Evolutionary conservation across 495 filamentous ascomycete genomes (phyloP).

Genomic region (Elasticomyces elasticus): DNA sequence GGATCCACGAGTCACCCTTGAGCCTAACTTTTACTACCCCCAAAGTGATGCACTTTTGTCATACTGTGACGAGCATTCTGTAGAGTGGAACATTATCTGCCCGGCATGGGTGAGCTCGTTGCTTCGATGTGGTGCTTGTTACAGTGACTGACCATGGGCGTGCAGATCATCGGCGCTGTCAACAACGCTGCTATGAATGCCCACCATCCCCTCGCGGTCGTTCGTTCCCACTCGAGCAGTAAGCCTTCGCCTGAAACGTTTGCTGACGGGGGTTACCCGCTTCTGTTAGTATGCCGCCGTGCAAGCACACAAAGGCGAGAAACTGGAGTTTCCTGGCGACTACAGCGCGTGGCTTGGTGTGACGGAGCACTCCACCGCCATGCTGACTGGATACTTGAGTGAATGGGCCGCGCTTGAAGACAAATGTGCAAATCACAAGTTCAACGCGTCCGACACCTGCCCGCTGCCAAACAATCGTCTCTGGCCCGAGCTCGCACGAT

Average conservation of each 20-base stretch:
- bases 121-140: too few relatives aligned
- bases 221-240: too few relatives aligned
- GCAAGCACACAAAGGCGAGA: conserved; percentile 30
- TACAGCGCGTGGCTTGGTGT: conserved; percentile 33
- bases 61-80: conserved; percentile 27
- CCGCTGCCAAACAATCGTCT: conserved; percentile 37
- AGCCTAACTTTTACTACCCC: conserved; percentile 44
- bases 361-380: conserved; percentile 31
- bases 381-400: conserved; percentile 37
- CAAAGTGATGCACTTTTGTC: conserved; percentile 39
- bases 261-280: too few relatives aligned
- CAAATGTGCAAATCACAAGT: conserved; percentile 33
- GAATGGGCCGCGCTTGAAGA: conserved; percentile 42
- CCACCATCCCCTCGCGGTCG: conserved; percentile 3
- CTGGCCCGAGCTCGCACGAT: conserved; percentile 38
- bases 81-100: conserved; percentile 28
- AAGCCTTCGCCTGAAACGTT: conserved; percentile 37
- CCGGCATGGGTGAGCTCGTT: conserved; percentile 14
- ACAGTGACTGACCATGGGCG: conserved; percentile 19
- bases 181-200: conserved; percentile 35
- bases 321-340: conserved; percentile 37
- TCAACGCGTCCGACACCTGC: conserved; percentile 38
- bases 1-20: conserved; percentile 33
- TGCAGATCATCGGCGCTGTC: conserved; percentile 40
- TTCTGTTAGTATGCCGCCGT: conserved; percentile 43